Evolutionary conservation across 257 asterid genomes (phyloP), one percentile per base, ranked within the genome.

Genomic region (Lavandula angustifolia): DNA sequence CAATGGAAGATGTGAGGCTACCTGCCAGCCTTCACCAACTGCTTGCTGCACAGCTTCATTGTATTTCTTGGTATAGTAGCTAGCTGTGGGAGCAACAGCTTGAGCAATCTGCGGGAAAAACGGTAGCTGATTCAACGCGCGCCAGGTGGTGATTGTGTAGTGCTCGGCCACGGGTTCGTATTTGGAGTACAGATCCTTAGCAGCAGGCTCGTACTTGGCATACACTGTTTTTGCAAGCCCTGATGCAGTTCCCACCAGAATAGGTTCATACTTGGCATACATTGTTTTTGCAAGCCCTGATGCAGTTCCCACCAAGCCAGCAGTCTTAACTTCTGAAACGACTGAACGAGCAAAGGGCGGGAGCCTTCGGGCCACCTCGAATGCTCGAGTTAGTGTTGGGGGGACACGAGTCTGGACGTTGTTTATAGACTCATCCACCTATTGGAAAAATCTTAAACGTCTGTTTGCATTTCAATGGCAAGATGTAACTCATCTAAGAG

Each of bases 91-190:
- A 14, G 69, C 82, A 17, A 92, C 86, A 0, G 82, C 95, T 70
- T 81, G 87, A 50, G 91, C 91, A 41, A 85, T 84, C 41, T 43
- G 81, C 35, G 94, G 92, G 73, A 92, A 84, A 9, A 87, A 76
- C 0, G 97, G 98, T 13, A 89, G 81, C 75, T 66, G 82, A 37
- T 85, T 87, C 60, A 92, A 69, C 3, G 91, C 74, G 17, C 60
- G 81, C 96, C 96, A 92, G 0, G 92, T 82, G 0, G 82, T 70
- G 0, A 76, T 75, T 0, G 96, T 97, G n/a, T 84, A 87, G n/a
- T 78, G 85, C 95, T 87, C 96, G 0, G 96, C 98, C 17, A 87
- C 79, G 0, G 94, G 97, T 64, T 92, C 97, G 0, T 85, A 92
- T 73, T 89, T 89, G 62, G 84, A 9, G 89, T 84, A 85, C 0